Evolutionary conservation across 352 stramenopile genomes (phyloP).

Genomic region (Globisporangium megalacanthum): DNA sequence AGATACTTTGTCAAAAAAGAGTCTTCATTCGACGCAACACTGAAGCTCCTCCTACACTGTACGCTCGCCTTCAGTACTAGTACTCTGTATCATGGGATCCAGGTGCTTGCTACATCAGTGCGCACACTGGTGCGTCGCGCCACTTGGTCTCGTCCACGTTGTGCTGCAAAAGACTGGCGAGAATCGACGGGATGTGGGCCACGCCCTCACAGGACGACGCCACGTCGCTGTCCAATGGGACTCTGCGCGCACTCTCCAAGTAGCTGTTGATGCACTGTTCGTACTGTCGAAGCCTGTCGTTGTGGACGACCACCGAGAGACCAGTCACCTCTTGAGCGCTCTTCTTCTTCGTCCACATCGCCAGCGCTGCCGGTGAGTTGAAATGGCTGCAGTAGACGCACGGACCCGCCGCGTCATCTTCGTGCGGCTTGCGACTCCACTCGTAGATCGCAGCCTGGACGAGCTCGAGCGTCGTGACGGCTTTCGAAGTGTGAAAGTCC

Average conservation of each 20-base stretch:
- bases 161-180: conserved; percentile 3
- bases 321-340: not conserved
- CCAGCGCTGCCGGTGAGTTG: conserved; percentile 2
- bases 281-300: not conserved
- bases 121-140: not conserved
- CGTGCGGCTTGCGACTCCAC: not conserved
- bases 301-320: not conserved
- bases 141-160: not conserved
- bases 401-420: not conserved
- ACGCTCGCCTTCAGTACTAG: too few relatives aligned
- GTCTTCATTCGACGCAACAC: too few relatives aligned
- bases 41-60: too few relatives aligned
- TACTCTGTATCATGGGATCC: not conserved
- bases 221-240: not conserved
- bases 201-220: not conserved
- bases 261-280: conserved; percentile 4
- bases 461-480: conserved; percentile 3
- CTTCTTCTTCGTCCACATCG: not conserved
- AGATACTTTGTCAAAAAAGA: too few relatives aligned
- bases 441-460: not conserved
- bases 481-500: not conserved
- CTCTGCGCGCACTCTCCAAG: conserved; percentile 1
- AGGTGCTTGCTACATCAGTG: not conserved
- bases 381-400: conserved; percentile 6
- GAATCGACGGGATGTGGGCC: conserved; percentile 2